These are phyloP conservation scores for Fusarium sp. DNA, from an alignment of 2,329 filamentous ascomycete genomes.

Conservation along the genomic window DNA sequence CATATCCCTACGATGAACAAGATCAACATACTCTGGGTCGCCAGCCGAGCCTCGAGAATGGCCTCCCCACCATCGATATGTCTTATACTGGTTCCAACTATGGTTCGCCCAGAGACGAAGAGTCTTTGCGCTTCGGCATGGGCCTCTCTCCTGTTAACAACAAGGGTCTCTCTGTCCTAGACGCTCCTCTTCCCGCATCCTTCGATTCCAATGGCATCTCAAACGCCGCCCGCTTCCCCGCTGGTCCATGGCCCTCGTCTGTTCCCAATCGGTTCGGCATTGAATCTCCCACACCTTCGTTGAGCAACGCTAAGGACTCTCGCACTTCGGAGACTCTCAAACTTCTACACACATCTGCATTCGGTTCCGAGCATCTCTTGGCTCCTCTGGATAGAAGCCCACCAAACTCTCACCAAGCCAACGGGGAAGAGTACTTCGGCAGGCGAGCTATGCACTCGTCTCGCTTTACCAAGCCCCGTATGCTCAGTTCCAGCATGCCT, in stretches of 20 bases:
- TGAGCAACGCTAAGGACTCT: constrained; percentile 71
- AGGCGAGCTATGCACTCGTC: constrained; percentile 79
- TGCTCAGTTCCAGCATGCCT: constrained; percentile 77
- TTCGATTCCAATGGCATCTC: constrained; percentile 98
- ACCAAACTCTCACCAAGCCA: constrained; percentile 65
- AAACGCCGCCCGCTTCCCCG: constrained; percentile 83
- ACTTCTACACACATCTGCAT: constrained; percentile 74
- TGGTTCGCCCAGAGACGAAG: constrained; percentile 84
- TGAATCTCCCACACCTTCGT: constrained; percentile 84
- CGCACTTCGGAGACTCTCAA: constrained; percentile 74
- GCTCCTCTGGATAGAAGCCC: constrained; percentile 62
- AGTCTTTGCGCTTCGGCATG: constrained; percentile 70
- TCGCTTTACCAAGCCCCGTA: constrained; percentile 74
- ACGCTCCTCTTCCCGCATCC: constrained; percentile 91
- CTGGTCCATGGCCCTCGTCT: constrained; percentile 88
- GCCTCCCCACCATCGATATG: constrained; percentile 70
- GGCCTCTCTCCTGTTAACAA: constrained; percentile 82
- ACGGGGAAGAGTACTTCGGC: constrained; percentile 73
- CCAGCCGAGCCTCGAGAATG: constrained; percentile 68
- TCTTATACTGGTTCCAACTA: constrained; percentile 73
- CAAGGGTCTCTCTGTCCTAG: constrained; percentile 85
- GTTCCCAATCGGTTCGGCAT: constrained; percentile 92
- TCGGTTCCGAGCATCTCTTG: constrained; percentile 75
- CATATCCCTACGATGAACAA: constrained; percentile 59
- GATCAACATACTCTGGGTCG: constrained; percentile 60